Evolutionary conservation across 352 stramenopile species (phyloP), one percentile per base, ranked within the genome.

Genomic region (Peronospora farinosa): DNA sequence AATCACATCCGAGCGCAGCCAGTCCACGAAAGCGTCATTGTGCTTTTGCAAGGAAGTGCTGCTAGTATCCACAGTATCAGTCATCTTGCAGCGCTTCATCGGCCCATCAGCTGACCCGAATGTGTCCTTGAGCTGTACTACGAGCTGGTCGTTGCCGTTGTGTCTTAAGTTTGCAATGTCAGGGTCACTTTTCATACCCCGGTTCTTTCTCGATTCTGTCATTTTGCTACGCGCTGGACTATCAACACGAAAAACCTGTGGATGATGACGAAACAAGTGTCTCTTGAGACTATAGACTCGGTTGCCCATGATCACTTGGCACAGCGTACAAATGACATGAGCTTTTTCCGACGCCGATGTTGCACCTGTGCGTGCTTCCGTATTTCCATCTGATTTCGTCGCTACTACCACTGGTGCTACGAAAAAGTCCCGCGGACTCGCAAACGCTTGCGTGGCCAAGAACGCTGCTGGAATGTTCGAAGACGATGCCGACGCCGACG

Each of bases 281-380:
- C 71, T 46, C 57, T 78, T 78, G 35, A 81, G 60, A 16, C 54
- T 77, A 56, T 72, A 79, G 10, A 64, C 59, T 12, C 71, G 40
- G 11, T 69, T 77, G 31, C 71, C 63, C 35, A 82, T 76, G 16
- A 49, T 62, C 47, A 67, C 47, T 52, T 75, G 55, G 28, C 71
- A 79, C n/a, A 79, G 28, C 7, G 71, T 79, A 48, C 71, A 79
- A 27, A 65, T 58, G 11, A 78, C 56, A 40, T 73, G 52, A 5
- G 39, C 15, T 25, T 63, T 65, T 32, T 77, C 60, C 7, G 28
- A 43, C 5, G 38, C 13, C 2, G n/a, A 15, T 6, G 23, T 40
- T 35, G 41, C 13, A 30, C 31, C 45, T 30, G 39, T 16, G 38
- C 15, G 40, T 40, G 40, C 45, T 28, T 32, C 38, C 37, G 16